Evolutionary conservation across 371 early-diverging fungal genomes (phyloP), one percentile per base, ranked within the genome.

Genomic region (Mucor sp.): DNA sequence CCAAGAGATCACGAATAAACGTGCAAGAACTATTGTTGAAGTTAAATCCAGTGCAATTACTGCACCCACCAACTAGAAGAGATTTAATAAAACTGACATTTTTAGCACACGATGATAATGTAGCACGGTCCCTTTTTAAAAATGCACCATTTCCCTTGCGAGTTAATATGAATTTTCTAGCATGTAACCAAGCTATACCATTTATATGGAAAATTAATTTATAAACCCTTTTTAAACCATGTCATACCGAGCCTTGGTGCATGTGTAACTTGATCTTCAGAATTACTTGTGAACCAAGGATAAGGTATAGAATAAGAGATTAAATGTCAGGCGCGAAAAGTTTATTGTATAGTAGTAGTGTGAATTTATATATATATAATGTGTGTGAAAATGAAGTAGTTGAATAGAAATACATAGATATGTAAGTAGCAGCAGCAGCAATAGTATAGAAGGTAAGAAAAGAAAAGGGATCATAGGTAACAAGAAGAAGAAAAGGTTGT

Each of bases 1-100:
- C 6, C 23, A 53, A 39, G 69, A 69, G 21, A 55, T 63, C 12
- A 61, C 32, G 19, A 63, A 50, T 32, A 69, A 69, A 43, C 70
- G 70, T 65, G 47, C 70, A 57, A 62, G 61, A 17, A 47, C 48
- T 43, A 30, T 56, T 53, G 58, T 53, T 19, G 63, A 68, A 53
- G 63, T 68, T 19, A 62, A 58, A 25, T 25, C 63, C 28, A 43
- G 53, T 27, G 35, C 39, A 11, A 63, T 63, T 63, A 37, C 62
- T 32, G 50, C 48, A 62, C 19, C 62, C 25, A 50, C 50, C 33
- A 62, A 48, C 32, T 47, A 37, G 41, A 32, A 19, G 19, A 6
- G 43, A 14, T 25, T 25, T 25, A 41, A 41, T 60, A 25, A 58
- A 58, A 58, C 27, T 50, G 50, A 50, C 50, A 50, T 25, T 50